Evolutionary conservation across 2,329 filamentous ascomycete species (phyloP).

Genomic region (Stachybotrys chartarum): DNA sequence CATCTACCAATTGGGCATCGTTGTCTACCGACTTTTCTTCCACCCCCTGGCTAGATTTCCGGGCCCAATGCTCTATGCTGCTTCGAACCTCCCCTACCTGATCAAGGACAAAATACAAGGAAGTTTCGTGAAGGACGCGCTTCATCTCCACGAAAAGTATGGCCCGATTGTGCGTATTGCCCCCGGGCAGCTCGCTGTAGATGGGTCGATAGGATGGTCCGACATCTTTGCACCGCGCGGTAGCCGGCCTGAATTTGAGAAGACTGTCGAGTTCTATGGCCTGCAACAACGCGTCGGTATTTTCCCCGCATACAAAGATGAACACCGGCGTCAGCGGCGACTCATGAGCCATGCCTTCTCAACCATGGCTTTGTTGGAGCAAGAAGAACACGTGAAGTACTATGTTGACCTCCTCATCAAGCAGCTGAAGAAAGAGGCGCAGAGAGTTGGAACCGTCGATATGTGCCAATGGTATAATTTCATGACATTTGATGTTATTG

Average conservation of each 20-base stretch:
- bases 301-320: not conserved
- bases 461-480: slow-evolving; percentile 15
- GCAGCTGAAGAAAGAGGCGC: slow-evolving; percentile 7
- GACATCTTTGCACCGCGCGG: not conserved
- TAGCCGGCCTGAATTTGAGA: not conserved
- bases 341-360: slow-evolving; percentile 17
- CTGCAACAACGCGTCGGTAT: not conserved
- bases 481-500: slow-evolving; percentile 17
- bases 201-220: not conserved
- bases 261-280: too few relatives aligned
- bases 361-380: slow-evolving; percentile 16
- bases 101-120: slow-evolving; percentile 1
- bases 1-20: too few relatives aligned
- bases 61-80: slow-evolving; percentile 10
- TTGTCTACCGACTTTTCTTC: slow-evolving; percentile 20
- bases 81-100: slow-evolving; percentile 4
- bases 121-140: not conserved
- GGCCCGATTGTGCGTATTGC: not conserved
- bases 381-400: slow-evolving; percentile 14
- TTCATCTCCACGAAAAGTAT: not conserved
- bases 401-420: slow-evolving; percentile 16
- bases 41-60: slow-evolving; percentile 17
- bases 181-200: not conserved
- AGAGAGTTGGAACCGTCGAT: slow-evolving; percentile 5
- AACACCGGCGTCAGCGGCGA: slow-evolving; percentile 5